Evolutionary conservation across 306 rosid genomes (phyloP).

Genomic region (Glycine latifolia): DNA sequence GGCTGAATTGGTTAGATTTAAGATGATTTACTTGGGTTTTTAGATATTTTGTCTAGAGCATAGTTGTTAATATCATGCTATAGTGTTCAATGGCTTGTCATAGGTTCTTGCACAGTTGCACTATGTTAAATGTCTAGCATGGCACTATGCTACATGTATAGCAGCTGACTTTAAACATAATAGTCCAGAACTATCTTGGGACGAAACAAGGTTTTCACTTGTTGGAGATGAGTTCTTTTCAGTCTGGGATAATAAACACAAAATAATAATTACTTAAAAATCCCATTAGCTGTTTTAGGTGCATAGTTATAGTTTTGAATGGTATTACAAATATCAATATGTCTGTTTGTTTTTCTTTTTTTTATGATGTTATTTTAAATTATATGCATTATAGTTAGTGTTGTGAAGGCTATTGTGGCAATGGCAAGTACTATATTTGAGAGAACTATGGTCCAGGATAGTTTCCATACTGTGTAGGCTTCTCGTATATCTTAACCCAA

Average conservation of each 20-base stretch:
- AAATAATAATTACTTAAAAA: neutral
- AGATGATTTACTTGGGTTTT: slow-evolving; percentile 25
- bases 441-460: neutral
- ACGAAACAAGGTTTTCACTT: neutral
- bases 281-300: neutral
- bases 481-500: neutral
- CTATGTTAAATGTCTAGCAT: neutral
- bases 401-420: neutral
- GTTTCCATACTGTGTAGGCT: neutral
- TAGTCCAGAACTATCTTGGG: neutral
- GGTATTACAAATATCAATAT: neutral
- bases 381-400: neutral
- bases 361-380: neutral
- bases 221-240: neutral
- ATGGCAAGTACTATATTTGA: neutral
- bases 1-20: slow-evolving; percentile 22
- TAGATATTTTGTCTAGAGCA: slow-evolving; percentile 7
- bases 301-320: neutral
- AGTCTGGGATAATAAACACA: neutral
- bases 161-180: neutral
- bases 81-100: neutral
- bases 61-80: neutral
- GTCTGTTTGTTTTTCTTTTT: neutral
- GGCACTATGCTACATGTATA: neutral
- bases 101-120: neutral